Evolutionary conservation across 768 basidiomycete genomes (phyloP).

Genomic region (Russula ochroleuca): DNA sequence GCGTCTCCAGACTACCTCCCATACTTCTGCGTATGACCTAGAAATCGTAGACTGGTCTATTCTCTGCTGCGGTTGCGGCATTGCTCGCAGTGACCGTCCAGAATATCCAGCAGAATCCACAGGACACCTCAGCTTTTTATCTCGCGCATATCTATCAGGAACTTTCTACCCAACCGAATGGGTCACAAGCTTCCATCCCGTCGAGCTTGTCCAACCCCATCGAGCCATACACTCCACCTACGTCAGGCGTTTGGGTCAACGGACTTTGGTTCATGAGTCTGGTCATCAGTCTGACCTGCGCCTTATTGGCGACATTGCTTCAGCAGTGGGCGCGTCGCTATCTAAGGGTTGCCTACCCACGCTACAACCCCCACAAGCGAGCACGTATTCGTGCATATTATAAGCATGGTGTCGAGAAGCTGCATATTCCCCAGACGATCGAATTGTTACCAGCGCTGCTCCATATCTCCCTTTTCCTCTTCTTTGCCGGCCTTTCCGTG

Average conservation of each 20-base stretch:
- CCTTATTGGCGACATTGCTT: slow-evolving; percentile 43
- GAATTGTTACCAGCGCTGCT: slow-evolving; percentile 45
- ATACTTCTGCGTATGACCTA: not conserved
- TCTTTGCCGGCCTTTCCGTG: slow-evolving; percentile 47
- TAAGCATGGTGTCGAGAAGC: slow-evolving; percentile 39
- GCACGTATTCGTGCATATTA: slow-evolving; percentile 41
- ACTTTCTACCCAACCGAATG: not conserved
- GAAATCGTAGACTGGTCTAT: slow-evolving; percentile 18
- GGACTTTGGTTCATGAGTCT: slow-evolving; percentile 40
- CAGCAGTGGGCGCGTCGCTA: slow-evolving; percentile 49
- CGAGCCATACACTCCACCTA: slow-evolving; percentile 27
- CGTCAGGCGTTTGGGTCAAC: slow-evolving; percentile 39
- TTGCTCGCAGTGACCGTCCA: slow-evolving; percentile 17
- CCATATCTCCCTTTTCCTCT: slow-evolving; percentile 47
- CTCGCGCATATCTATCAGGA: slow-evolving; percentile 12
- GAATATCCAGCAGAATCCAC: slow-evolving; percentile 5
- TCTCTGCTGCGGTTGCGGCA: slow-evolving; percentile 22
- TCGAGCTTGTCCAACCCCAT: not conserved
- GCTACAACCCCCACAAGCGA: slow-evolving; percentile 33
- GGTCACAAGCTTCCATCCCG: not conserved
- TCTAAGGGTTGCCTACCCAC: slow-evolving; percentile 30
- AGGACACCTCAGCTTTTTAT: slow-evolving; percentile 1
- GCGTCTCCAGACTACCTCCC: not conserved
- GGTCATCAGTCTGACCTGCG: slow-evolving; percentile 40
- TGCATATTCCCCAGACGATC: slow-evolving; percentile 41